A percentile compares a stretch with the other conserved stretches of the same genome.
These are phyloP conservation scores for Urostyla sp. DNA, from an alignment of 73 alveolate genomes.

Conservation along the genomic window DNA sequence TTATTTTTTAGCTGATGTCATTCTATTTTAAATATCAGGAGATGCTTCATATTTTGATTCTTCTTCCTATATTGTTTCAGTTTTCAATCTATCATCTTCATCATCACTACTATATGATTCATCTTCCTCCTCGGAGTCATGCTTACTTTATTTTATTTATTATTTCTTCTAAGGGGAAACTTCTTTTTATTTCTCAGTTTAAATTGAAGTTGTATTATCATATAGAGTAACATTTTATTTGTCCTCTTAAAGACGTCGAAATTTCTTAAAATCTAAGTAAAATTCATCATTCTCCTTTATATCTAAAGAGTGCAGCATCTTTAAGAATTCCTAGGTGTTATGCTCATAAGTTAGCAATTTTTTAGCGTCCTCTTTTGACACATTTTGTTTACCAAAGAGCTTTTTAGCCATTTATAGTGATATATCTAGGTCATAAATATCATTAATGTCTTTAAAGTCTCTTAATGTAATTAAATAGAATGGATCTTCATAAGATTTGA, in stretches of 20 bases:
- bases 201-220: background rate
- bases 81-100: background rate
- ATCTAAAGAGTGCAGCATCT: slow-evolving; percentile 30
- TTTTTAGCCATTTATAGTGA: slow-evolving; percentile 6
- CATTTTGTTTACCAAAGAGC: slow-evolving; percentile 20
- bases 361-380: background rate
- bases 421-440: slow-evolving; percentile 14
- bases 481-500: background rate
- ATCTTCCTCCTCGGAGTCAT: background rate
- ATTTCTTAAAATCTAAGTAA: slow-evolving; percentile 1
- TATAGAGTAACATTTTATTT: background rate
- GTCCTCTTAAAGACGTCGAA: background rate
- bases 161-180: background rate
- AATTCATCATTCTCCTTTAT: slow-evolving; percentile 11
- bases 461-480: slow-evolving; percentile 23
- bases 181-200: background rate
- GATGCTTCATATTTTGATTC: slow-evolving; percentile 37
- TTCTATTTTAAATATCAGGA: too few relatives aligned
- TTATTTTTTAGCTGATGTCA: slow-evolving; percentile 5
- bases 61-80: background rate
- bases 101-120: background rate
- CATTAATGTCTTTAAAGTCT: slow-evolving; percentile 22
- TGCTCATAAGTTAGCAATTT: background rate
- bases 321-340: slow-evolving; percentile 4
- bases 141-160: background rate